Evolutionary conservation across 176 grass and related monocot species (phyloP).

Genomic region (Zea luxurians): DNA sequence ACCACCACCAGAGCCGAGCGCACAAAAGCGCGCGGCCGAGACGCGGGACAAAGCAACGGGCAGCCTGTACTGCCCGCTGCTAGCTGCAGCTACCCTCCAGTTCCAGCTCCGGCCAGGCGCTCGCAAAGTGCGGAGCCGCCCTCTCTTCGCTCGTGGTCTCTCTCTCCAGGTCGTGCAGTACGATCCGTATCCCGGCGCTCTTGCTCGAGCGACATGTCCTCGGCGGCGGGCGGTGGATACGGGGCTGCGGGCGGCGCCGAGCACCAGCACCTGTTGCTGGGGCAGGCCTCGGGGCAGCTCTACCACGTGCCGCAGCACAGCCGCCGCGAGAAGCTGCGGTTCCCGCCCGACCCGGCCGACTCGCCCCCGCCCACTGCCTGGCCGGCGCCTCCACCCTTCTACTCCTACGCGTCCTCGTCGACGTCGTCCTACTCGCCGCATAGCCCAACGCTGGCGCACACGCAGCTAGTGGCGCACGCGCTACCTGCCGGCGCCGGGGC

Average conservation of each 20-base stretch:
- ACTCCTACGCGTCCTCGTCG: constrained; percentile 52
- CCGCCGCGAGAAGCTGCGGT: constrained; percentile 91
- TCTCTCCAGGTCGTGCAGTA: constrained; percentile 29
- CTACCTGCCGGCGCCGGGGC: constrained; percentile 24
- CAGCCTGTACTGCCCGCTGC: constrained; percentile 7
- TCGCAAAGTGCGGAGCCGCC: constrained; percentile 38
- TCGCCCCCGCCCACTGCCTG: constrained; percentile 35
- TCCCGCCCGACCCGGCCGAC: constrained; percentile 51
- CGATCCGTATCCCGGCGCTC: background rate
- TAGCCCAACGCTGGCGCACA: constrained; percentile 49
- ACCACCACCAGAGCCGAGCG: constrained; percentile 28
- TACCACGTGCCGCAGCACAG: constrained; percentile 96
- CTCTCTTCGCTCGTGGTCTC: background rate
- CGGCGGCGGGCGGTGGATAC: constrained; percentile 61
- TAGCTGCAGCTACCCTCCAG: background rate
- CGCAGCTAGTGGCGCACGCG: constrained; percentile 40
- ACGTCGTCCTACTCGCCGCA: constrained; percentile 56
- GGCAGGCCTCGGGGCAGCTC: constrained; percentile 60
- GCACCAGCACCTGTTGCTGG: constrained; percentile 46
- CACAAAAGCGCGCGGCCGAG: constrained; percentile 40
- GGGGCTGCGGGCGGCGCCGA: constrained; percentile 33
- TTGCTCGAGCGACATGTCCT: constrained; percentile 52
- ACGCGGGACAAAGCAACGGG: constrained; percentile 27
- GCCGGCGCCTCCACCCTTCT: constrained; percentile 40
- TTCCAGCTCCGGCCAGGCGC: background rate